Evolutionary conservation across 2,329 filamentous ascomycete genomes (phyloP).

Genomic region (Ascomycota sp.): DNA sequence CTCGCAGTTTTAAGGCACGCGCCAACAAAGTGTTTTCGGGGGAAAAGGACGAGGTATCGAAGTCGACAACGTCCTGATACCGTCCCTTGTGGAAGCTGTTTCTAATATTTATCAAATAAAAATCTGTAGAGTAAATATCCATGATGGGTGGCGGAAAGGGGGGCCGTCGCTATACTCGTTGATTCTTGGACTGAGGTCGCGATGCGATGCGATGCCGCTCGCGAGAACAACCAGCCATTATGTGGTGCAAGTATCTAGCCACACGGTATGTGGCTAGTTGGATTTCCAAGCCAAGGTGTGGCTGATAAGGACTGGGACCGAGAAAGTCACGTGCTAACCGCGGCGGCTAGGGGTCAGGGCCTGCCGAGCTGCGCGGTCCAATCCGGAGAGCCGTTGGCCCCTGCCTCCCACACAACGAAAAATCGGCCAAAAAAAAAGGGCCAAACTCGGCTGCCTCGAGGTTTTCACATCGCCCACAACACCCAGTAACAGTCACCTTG

Average conservation of each 20-base stretch:
- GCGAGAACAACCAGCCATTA: too few species aligned
- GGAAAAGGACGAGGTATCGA: slow-evolving; percentile 63
- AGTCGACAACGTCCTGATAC: slow-evolving; percentile 71
- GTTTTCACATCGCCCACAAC: slow-evolving; percentile 20
- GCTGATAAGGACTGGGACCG: too few species aligned
- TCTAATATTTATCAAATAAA: slow-evolving; percentile 52
- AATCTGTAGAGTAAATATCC: slow-evolving; percentile 52
- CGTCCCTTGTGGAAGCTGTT: slow-evolving; percentile 61
- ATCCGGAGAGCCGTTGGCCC: slow-evolving; percentile 17
- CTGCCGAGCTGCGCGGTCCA: slow-evolving; percentile 7
- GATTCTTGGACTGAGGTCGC: too few species aligned
- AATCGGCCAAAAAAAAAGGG: slow-evolving; percentile 22
- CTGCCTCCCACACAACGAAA: slow-evolving; percentile 23
- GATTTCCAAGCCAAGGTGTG: too few species aligned
- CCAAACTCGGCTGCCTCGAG: slow-evolving; percentile 16
- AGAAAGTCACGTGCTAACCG: too few species aligned
- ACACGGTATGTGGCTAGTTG: too few species aligned
- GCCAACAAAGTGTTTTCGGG: slow-evolving; percentile 57
- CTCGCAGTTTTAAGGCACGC: slow-evolving; percentile 59
- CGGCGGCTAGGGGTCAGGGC: too few species aligned
- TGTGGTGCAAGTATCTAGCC: too few species aligned
- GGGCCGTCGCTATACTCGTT: not conserved
- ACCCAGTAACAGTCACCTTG: slow-evolving; percentile 18
- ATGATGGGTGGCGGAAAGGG: slow-evolving; percentile 20
- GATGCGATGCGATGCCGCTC: too few species aligned